Conservation (phyloP, 306 rosid species). For the Trifolium dubium region DNA sequence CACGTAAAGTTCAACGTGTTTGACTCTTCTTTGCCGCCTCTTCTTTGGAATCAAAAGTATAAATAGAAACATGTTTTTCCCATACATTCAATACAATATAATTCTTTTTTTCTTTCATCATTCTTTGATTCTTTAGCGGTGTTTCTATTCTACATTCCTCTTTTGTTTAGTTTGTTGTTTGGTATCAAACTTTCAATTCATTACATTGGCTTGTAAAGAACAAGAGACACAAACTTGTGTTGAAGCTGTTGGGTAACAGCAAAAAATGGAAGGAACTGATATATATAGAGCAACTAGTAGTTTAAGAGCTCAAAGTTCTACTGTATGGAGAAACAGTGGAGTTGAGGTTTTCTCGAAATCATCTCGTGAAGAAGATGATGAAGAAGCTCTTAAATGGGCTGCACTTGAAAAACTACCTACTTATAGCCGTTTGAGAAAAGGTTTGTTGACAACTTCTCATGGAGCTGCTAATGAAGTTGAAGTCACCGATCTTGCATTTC, state of each 20-base stretch:
- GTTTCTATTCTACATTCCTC: background rate
- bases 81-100: background rate
- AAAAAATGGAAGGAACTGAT: constrained; percentile 56
- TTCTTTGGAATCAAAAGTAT: background rate
- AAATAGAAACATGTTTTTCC: background rate
- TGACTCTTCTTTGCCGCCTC: background rate
- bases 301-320: constrained; percentile 42
- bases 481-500: constrained; percentile 51
- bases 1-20: background rate
- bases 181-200: background rate
- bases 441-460: constrained; percentile 54
- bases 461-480: constrained; percentile 62
- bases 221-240: background rate
- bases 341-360: constrained; percentile 63
- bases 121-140: constrained; percentile 22
- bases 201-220: background rate
- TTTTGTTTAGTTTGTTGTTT: background rate
- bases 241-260: constrained; percentile 13
- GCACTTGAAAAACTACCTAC: constrained; percentile 81
- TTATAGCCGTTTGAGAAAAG: constrained; percentile 71
- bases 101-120: background rate
- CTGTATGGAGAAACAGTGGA: constrained; percentile 57
- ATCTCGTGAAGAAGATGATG: constrained; percentile 63
- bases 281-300: constrained; percentile 50
- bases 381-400: constrained; percentile 83